Percentiles rank a stretch among this genome's conserved stretches.
phyloP scores from a whole-genome alignment of 495 filamentous ascomycete species.

The Neurospora terricola region DNA sequence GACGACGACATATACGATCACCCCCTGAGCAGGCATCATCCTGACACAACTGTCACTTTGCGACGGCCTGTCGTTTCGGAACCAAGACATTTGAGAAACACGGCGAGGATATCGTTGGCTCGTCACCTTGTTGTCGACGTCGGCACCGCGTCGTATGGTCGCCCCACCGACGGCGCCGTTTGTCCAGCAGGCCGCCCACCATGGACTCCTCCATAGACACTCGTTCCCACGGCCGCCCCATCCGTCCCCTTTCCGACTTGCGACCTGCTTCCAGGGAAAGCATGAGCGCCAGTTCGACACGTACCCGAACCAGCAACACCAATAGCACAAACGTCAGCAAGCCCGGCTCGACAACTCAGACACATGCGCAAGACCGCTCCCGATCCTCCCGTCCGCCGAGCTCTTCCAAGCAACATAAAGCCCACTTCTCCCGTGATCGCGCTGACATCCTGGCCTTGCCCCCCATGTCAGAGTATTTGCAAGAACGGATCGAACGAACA shows the following conservation, averaged over 20 bases:
- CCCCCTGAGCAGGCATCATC: background rate
- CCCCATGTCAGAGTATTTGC: conserved; percentile 35
- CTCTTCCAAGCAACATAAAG: conserved; percentile 12
- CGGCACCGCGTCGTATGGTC: conserved; percentile 1
- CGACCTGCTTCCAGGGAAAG: conserved; percentile 32
- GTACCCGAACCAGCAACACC: conserved; percentile 31
- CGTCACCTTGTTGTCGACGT: background rate
- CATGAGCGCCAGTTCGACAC: conserved; percentile 23
- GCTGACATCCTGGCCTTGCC: conserved; percentile 18
- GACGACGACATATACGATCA: background rate
- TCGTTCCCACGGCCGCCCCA: conserved; percentile 12
- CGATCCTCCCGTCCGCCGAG: conserved; percentile 6
- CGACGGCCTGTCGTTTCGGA: background rate
- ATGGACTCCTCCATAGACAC: conserved; percentile 15
- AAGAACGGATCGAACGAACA: conserved; percentile 40
- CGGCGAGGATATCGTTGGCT: background rate
- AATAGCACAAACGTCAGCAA: conserved; percentile 10
- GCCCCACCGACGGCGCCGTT: conserved; percentile 8
- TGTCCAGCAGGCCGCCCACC: conserved; percentile 6
- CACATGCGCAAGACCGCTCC: conserved; percentile 11
- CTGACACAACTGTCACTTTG: background rate
- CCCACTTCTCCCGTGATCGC: conserved; percentile 23
- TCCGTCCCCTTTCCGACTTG: conserved; percentile 19
- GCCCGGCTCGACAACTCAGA: conserved; percentile 16
- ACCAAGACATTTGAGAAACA: background rate